phyloP scores from a whole-genome alignment of 1,284 basidiomycete genomes.

The Moesziomyces sp. region DNA sequence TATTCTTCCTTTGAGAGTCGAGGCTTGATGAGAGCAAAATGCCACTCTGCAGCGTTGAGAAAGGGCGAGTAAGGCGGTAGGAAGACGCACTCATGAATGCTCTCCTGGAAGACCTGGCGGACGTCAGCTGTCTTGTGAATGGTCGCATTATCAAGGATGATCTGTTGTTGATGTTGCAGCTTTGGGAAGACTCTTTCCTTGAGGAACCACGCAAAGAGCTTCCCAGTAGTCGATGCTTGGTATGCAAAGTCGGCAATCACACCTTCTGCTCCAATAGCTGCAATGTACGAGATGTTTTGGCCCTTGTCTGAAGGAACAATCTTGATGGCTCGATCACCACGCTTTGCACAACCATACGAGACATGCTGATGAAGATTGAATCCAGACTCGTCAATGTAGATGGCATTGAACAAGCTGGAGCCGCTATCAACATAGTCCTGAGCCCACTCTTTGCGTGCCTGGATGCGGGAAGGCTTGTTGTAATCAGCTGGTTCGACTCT shows the following conservation, averaged over 20 bases:
- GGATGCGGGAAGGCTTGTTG: constrained; percentile 1
- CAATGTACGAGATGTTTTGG: constrained; percentile 4
- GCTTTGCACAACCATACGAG: not conserved
- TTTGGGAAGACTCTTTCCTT: constrained; percentile 4
- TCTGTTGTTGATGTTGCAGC: not conserved
- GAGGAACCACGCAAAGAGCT: constrained; percentile 4
- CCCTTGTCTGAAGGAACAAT: not conserved
- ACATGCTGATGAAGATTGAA: constrained; percentile 7
- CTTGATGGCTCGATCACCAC: not conserved
- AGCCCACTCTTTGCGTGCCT: not conserved
- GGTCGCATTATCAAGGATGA: constrained; percentile 12
- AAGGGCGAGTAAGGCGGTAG: constrained; percentile 9
- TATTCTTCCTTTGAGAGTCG: constrained; percentile 7
- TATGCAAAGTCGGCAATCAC: constrained; percentile 7
- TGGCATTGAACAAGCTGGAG: not conserved
- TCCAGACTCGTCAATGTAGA: constrained; percentile 4
- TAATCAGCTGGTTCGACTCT: constrained; percentile 5
- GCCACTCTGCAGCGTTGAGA: constrained; percentile 10
- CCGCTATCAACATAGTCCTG: constrained; percentile 2
- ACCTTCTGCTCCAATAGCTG: constrained; percentile 8
- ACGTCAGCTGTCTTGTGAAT: constrained; percentile 7
- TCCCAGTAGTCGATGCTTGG: not conserved
- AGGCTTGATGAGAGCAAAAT: constrained; percentile 9
- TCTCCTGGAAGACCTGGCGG: not conserved
- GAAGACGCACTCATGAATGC: not conserved